These are phyloP conservation scores for Phyllosticta citriasiana DNA, from an alignment of 2,329 filamentous ascomycete genomes.

Conservation along the genomic window DNA sequence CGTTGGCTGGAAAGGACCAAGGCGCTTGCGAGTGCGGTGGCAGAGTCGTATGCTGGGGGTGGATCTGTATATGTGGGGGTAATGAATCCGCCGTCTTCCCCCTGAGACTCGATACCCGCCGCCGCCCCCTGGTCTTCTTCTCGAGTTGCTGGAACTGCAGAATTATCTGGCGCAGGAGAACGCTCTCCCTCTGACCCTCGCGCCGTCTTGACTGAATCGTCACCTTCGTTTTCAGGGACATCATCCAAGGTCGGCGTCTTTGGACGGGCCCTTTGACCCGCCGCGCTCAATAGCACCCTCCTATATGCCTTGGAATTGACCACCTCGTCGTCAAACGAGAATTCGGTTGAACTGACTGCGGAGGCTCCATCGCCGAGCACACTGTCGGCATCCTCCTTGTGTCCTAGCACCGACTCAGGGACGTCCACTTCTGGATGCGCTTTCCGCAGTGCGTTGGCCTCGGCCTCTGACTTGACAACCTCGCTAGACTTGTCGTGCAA, in stretches of 20 bases:
- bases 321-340: constrained; percentile 11
- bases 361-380: constrained; percentile 2
- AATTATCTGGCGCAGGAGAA: background rate
- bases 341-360: constrained; percentile 7
- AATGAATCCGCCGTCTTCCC: background rate
- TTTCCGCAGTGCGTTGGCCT: constrained; percentile 1
- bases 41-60: background rate
- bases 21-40: background rate
- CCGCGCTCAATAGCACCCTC: constrained; percentile 1
- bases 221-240: background rate
- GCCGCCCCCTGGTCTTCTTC: background rate
- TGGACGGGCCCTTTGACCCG: background rate
- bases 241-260: background rate
- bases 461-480: background rate
- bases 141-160: background rate
- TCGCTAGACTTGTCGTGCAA: constrained; percentile 6
- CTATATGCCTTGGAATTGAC: constrained; percentile 11
- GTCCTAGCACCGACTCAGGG: background rate
- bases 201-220: background rate
- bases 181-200: background rate
- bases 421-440: constrained; percentile 5
- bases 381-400: background rate
- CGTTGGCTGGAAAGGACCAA: background rate
- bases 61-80: background rate
- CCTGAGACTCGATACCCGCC: too few species aligned